Conservation (phyloP, 441 rosid genomes). For the Syzygium malaccense region DNA sequence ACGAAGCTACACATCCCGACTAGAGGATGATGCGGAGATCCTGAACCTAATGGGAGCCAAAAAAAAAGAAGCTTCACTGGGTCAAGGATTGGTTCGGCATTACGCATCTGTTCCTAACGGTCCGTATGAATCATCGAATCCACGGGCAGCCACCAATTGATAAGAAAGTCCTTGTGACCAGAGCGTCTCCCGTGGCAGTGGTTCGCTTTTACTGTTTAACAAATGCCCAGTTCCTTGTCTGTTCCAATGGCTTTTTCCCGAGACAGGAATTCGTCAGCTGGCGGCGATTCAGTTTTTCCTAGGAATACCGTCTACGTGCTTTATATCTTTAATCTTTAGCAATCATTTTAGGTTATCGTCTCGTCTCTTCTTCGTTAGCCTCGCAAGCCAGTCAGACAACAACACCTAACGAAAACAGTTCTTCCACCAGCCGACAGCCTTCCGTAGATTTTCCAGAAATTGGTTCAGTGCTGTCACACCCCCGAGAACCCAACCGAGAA, state of each 20-base stretch:
- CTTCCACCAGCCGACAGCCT: neutral
- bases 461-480: neutral
- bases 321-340: neutral
- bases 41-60: neutral
- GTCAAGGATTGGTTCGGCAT: neutral
- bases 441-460: neutral
- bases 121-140: neutral
- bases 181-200: neutral
- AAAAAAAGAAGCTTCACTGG: neutral
- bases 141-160: slow-evolving; percentile 4
- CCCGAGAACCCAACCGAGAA: neutral
- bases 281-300: neutral
- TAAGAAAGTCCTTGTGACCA: neutral
- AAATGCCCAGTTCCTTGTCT: neutral
- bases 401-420: neutral
- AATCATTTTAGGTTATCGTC: neutral
- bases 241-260: neutral
- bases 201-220: too few species aligned
- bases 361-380: neutral
- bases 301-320: neutral
- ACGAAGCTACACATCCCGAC: neutral
- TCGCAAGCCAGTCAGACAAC: neutral
- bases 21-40: neutral
- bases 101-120: neutral
- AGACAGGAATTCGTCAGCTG: neutral